phyloP scores from a whole-genome alignment of 805 yeast genomes.

The Ogataea dorogensis region DNA sequence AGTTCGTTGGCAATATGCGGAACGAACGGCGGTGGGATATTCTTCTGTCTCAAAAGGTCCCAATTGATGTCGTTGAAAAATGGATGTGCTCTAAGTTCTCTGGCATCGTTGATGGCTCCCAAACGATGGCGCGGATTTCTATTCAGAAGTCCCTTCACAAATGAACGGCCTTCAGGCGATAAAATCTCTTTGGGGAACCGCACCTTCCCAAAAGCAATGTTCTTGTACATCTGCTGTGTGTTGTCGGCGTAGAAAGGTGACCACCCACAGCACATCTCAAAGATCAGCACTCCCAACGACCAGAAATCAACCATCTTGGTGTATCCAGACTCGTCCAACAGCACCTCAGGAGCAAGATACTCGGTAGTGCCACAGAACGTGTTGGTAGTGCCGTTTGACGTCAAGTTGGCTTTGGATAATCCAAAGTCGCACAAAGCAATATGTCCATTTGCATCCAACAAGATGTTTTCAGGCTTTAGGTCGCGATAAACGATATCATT shows the following conservation, averaged over 20 bases:
- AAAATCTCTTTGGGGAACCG: slow-evolving; percentile 95
- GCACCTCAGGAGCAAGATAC: slow-evolving; percentile 94
- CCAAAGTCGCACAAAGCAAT: slow-evolving; percentile 98
- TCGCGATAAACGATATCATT: slow-evolving; percentile 96
- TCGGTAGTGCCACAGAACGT: slow-evolving; percentile 99
- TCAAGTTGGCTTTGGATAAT: slow-evolving; percentile 86
- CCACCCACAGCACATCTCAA: slow-evolving; percentile 99
- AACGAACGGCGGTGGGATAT: slow-evolving; percentile 93
- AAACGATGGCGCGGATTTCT: slow-evolving; percentile 94
- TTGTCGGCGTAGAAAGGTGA: slow-evolving; percentile 97
- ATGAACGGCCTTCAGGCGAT: slow-evolving; percentile 89
- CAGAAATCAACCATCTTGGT: slow-evolving; percentile 99
- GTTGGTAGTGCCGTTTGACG: slow-evolving; percentile 85
- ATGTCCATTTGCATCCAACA: slow-evolving; percentile 95
- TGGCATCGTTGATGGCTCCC: slow-evolving; percentile 89
- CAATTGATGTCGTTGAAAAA: slow-evolving; percentile 92
- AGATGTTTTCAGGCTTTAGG: slow-evolving; percentile 93
- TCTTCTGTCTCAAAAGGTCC: slow-evolving; percentile 72
- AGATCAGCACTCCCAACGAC: slow-evolving; percentile 94
- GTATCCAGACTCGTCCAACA: slow-evolving; percentile 93
- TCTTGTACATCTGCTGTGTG: slow-evolving; percentile 98
- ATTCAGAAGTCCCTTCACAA: slow-evolving; percentile 91
- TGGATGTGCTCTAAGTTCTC: slow-evolving; percentile 88
- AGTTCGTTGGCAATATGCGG: slow-evolving; percentile 90
- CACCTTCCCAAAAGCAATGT: slow-evolving; percentile 97